Base-by-base conservation (phyloP, 2,329 filamentous ascomycete genomes). In the Biscogniauxia marginata region DNA sequence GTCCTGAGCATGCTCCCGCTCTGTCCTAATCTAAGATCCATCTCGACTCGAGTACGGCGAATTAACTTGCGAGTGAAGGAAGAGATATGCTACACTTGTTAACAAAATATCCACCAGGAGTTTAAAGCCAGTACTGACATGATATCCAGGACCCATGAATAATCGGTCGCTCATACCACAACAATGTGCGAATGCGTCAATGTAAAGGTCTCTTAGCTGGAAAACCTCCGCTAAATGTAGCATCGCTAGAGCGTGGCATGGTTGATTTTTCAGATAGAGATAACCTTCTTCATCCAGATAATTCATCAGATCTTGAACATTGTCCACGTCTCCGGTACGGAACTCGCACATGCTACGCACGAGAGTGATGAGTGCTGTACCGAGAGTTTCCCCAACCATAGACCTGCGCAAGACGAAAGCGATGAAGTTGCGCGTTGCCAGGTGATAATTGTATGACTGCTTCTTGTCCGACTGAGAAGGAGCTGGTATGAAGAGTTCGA, bases 111-210 rank as follows among this genome's bases (percentile, higher is more conserved):
- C 16, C n/a, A 49, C 58, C 5, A 50, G 24, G 52, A 46, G 25
- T 8, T 7, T 9, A 48, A 30, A 7, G 20, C 22, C 23, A 45
- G 46, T 51, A 73, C 82, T 63, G 74, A 87, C 86, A 69, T 81
- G 75, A 58, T 85, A 89, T 59, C 89, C 88, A 1, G 79, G 69
- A 61, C 80, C 83, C 5, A 73, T 66, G 44, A 78, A 75, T 4
- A 93, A 59, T 22, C 76, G 75, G 19, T 88, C 83, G 57, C 82
- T 83, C 89, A 93, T 92, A 46, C 90, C 90, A 34, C 88, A 87
- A 67, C 89, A 91, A 66, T 95, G 90, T 13, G 83, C 80, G 71
- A 93, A 91, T 0, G 90, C 86, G 65, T 90, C 82, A 9, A 86
- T 80, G 77, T 90, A 93, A 11, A 90, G 72, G n/a, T 84, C 79